Evolutionary conservation across 352 stramenopile species (phyloP).

Genomic region (Phytophthora boehmeriae): DNA sequence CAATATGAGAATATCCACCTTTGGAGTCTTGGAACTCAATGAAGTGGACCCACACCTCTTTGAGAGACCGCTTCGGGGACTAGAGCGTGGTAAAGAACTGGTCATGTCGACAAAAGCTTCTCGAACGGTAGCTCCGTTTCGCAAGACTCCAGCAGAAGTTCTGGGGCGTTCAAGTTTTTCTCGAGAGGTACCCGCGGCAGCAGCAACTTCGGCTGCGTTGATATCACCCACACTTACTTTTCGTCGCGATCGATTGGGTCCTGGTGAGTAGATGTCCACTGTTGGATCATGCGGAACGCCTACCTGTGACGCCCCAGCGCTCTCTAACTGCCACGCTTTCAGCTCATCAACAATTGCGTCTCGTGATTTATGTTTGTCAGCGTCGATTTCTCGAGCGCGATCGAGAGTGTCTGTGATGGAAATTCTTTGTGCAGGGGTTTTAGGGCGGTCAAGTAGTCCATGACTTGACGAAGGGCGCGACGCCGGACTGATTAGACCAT

Average conservation of each 20-base stretch:
- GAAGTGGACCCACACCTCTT: conserved; percentile 16
- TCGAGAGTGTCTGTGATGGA: conserved; percentile 85
- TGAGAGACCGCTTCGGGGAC: conserved; percentile 20
- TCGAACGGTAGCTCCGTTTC: conserved; percentile 39
- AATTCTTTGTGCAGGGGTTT: conserved; percentile 59
- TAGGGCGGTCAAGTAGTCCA: conserved; percentile 41
- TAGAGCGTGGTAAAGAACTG: conserved; percentile 15
- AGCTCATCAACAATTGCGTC: conserved; percentile 73
- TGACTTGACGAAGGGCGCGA: conserved; percentile 20
- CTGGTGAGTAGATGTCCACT: conserved; percentile 18
- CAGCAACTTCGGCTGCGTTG: conserved; percentile 1
- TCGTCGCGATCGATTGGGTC: conserved; percentile 17
- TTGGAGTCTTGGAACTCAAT: conserved; percentile 2
- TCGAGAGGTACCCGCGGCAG: conserved; percentile 1
- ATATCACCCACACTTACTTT: conserved; percentile 33
- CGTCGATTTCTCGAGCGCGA: conserved; percentile 68
- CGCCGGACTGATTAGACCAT: conserved; percentile 1
- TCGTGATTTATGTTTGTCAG: conserved; percentile 59
- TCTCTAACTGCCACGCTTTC: conserved; percentile 70
- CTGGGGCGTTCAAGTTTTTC: conserved; percentile 41
- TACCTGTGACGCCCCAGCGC: conserved; percentile 39
- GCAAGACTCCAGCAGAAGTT: conserved; percentile 56
- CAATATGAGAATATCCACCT: conserved; percentile 66
- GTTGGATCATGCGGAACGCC: conserved; percentile 39
- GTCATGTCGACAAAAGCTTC: conserved; percentile 64